A percentile compares a stretch with the other conserved stretches of the same genome.
Evolutionary conservation across 202 grass and related monocot genomes (phyloP).

Genomic region (Panicum hallii): DNA sequence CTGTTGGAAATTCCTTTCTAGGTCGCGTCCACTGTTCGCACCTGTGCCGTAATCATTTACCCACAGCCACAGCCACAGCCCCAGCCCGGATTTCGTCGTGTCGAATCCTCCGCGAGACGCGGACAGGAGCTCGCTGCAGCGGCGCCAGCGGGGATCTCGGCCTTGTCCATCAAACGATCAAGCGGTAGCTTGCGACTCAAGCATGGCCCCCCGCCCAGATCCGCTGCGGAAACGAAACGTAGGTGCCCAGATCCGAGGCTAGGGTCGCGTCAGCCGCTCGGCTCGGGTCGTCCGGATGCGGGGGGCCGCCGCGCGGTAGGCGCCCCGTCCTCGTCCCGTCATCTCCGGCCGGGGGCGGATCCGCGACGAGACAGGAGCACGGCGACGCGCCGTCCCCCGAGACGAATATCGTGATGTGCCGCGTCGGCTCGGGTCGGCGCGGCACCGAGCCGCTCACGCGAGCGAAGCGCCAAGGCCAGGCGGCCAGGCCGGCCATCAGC

Average conservation of each 20-base stretch:
- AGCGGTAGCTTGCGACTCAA: no score
- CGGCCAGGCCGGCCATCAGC: neutral
- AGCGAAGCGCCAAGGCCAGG: neutral
- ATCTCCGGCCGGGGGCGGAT: neutral
- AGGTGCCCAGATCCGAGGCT: no score
- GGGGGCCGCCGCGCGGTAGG: constrained; percentile 15
- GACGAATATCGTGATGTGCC: constrained; percentile 15
- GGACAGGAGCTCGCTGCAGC: neutral
- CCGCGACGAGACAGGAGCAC: neutral
- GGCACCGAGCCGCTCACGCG: neutral
- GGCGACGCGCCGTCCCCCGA: neutral
- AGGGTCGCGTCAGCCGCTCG: no score
- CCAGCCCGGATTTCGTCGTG: neutral
- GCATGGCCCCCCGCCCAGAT: no score
- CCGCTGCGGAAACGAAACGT: no score
- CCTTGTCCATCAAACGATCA: no score
- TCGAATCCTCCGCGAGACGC: constrained; percentile 14
- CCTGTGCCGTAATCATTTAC: neutral
- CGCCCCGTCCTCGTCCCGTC: constrained; percentile 41
- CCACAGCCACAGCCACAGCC: no score
- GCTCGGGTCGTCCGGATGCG: no score
- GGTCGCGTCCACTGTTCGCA: neutral
- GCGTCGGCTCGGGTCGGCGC: neutral
- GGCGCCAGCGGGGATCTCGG: no score
- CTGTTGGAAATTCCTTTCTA: neutral